Conservation (phyloP, 2,329 filamentous ascomycete species). For the Pyrenophora graminea region DNA sequence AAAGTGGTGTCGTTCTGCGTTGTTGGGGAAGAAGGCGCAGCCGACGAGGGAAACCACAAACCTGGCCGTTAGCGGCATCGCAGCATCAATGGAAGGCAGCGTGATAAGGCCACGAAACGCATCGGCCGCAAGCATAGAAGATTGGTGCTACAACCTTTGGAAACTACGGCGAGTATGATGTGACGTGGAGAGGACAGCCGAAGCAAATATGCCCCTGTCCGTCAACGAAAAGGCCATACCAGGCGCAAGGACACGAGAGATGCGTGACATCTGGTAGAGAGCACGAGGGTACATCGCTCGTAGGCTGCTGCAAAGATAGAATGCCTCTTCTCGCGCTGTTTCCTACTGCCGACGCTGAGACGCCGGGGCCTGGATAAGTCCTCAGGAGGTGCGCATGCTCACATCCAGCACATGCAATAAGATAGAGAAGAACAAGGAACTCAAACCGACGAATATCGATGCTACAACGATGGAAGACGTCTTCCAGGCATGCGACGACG, state of each 20-base stretch:
- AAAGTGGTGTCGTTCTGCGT: neutral
- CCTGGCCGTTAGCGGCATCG: neutral
- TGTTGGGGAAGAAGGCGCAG: neutral
- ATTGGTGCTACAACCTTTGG: neutral
- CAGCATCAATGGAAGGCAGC: neutral
- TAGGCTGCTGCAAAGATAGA: neutral
- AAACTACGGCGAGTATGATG: no score
- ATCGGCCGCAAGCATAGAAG: no score
- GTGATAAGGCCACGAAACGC: neutral
- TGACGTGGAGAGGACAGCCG: no score
- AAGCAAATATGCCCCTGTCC: neutral
- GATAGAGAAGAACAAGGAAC: neutral
- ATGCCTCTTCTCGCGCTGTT: neutral
- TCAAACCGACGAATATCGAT: neutral
- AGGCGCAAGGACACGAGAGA: neutral
- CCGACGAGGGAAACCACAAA: neutral
- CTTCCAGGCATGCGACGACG: neutral
- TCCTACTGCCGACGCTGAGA: neutral
- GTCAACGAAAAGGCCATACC: neutral
- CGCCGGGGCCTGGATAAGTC: neutral
- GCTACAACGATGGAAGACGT: neutral
- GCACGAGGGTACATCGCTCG: neutral
- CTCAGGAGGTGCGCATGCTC: neutral
- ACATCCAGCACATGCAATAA: neutral
- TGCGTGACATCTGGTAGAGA: neutral